Evolutionary conservation across 257 asterid genomes (phyloP).

Genomic region (Nicotiana otophora): DNA sequence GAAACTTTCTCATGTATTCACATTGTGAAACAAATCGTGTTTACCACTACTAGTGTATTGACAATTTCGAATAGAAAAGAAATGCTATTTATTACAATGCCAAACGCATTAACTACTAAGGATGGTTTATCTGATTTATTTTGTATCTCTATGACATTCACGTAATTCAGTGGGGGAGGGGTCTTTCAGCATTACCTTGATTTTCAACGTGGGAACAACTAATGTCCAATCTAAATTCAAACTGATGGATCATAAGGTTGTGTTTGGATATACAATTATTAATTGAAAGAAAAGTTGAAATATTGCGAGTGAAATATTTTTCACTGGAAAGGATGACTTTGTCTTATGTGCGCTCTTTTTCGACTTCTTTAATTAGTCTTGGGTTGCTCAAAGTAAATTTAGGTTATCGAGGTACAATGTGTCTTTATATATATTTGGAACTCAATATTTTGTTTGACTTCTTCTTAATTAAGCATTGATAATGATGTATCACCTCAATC

Average conservation of each 20-base stretch:
- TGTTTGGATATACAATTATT: too few species aligned
- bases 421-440: constrained; percentile 26
- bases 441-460: constrained; percentile 41
- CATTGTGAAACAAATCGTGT: neutral
- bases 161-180: neutral
- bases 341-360: neutral
- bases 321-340: neutral
- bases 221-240: too few species aligned
- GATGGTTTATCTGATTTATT: too few species aligned
- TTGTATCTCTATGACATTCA: neutral
- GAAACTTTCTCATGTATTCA: too few species aligned
- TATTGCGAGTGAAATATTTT: too few species aligned
- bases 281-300: too few species aligned
- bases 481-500: constrained; percentile 39
- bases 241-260: too few species aligned
- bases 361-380: neutral
- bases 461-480: constrained; percentile 25
- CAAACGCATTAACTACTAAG: neutral
- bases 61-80: neutral
- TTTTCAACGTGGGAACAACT: too few species aligned
- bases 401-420: constrained; percentile 7
- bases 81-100: neutral
- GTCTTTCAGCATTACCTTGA: too few species aligned
- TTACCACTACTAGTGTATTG: neutral
- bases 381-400: constrained; percentile 8